phyloP scores from a whole-genome alignment of 2,329 filamentous ascomycete genomes.

The Gaeumannomyces sp. region DNA sequence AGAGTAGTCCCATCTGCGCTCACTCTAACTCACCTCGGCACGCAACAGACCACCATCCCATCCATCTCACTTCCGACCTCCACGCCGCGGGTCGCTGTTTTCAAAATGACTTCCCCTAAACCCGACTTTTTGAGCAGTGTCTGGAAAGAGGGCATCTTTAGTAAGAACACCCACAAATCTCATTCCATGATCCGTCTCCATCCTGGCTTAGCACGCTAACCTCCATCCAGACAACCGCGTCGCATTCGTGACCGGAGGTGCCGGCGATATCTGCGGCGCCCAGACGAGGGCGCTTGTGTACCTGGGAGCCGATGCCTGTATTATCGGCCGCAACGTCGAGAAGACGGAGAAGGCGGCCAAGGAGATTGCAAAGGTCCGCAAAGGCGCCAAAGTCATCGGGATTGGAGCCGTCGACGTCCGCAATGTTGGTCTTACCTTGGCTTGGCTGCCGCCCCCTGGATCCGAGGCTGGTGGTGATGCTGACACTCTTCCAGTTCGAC shows the following conservation, averaged over 20 bases:
- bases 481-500: slow-evolving; percentile 28
- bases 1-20: background rate
- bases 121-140: slow-evolving; percentile 67
- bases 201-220: background rate
- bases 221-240: slow-evolving; percentile 69
- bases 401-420: slow-evolving; percentile 78
- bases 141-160: slow-evolving; percentile 84
- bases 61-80: too few species aligned
- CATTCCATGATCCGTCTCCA: background rate
- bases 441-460: slow-evolving; percentile 9
- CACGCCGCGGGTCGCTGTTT: too few species aligned
- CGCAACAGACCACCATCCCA: too few species aligned
- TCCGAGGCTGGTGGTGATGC: background rate
- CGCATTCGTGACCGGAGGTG: slow-evolving; percentile 90
- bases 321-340: slow-evolving; percentile 80
- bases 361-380: slow-evolving; percentile 73
- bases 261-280: slow-evolving; percentile 87
- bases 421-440: slow-evolving; percentile 41
- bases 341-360: slow-evolving; percentile 79
- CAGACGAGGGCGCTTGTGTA: slow-evolving; percentile 89
- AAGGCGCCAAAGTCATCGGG: slow-evolving; percentile 78
- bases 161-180: slow-evolving; percentile 37
- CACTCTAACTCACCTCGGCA: background rate
- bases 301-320: slow-evolving; percentile 88
- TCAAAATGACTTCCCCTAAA: background rate